Evolutionary conservation across 805 yeast species (phyloP), one percentile per base, ranked within the genome.

Genomic region (Sugiyamaella boreocaroliniensis): DNA sequence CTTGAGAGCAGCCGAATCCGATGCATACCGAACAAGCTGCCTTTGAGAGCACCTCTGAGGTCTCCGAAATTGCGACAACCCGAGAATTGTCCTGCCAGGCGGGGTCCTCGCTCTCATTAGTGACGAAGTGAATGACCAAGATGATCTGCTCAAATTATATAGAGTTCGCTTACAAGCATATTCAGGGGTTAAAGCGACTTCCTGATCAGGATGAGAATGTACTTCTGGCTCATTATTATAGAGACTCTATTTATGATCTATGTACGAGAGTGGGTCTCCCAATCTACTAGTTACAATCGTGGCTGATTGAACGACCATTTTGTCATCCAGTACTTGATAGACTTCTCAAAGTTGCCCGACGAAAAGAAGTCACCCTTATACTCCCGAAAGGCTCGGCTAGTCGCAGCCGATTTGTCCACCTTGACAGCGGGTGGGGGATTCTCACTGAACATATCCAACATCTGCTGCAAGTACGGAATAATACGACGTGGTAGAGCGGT

Each of bases 1-100:
- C 46, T 58, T 58, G 4, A 11, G 11, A 32, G 37, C 12, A 14
- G 37, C 37, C 3, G 37, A 32, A 14, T 32, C 37, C n/a, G 37
- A 2, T 2, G 37, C 37, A 11, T 14, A 10, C 4, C 37, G 37
- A 14, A 32, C n/a, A 32, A 32, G 26, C 26, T 22, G 3, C 26
- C 6, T 22, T 4, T 22, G 26, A 22, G 26, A 22, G 6, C 26
- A 22, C 26, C 26, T 22, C 6, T 22, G 26, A 22, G 6, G 26
- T 6, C 26, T 22, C 6, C 6, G 26, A 22, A 22, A 22, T 4
- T 22, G 26, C 6, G 26, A 22, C 26, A 22, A 6, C 26, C 26
- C 6, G 6, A 6, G 6, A 22, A 22, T 22, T 22, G 26, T 22
- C 26, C 6, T 6, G 6, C 26, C 26, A 22, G 26, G 6, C 26